Base-by-base conservation (phyloP, 768 basidiomycete species). In the Kwoniella europaea region DNA sequence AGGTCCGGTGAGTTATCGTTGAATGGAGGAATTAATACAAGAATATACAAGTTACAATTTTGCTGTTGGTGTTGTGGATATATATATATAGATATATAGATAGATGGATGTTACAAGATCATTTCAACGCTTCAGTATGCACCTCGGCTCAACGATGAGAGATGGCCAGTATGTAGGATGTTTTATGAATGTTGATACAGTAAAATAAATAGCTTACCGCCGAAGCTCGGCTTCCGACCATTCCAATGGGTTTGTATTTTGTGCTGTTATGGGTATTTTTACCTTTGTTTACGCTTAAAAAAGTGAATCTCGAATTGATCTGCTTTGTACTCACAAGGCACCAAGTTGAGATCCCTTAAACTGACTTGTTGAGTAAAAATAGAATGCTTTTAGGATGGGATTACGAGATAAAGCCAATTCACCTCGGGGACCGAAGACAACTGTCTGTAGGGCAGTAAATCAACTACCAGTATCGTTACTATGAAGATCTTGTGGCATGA, bases 201-300 rank as follows among this genome's bases (percentile, higher is more conserved):
- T 18, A 18, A 56, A 56, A 20, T 12, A 56, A n/a, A 6, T 56
- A 52, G 24, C 15, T 50, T 50, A 13, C 7, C 41, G 59, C 59
- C 59, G 59, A 61, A 61, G 59, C 59, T 61, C 59, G 59, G 59
- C 42, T 29, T 12, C 41, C 59, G 59, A 35, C 59, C 59, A 55
- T 1, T 50, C 18, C 35, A 35, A 35, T 35, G 35, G 35, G 6
- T 50, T 13, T 50, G 46, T 50, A 50, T 6, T 50, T 13, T 50
- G 18, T 50, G 46, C 46, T 50, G 12, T 13, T 50, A 15, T 50
- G 46, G 12, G 46, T 50, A 50, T 50, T 13, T 50, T 50, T 4
- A 50, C 18, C 46, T 16, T 50, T 50, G 13, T 13, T 50, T 50
- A 35, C 35, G 35, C 35, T 35, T 35, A 35, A 35, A 35, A 35